phyloP scores from a whole-genome alignment of 176 grass and related monocot species.

The Alloteropsis semialata region DNA sequence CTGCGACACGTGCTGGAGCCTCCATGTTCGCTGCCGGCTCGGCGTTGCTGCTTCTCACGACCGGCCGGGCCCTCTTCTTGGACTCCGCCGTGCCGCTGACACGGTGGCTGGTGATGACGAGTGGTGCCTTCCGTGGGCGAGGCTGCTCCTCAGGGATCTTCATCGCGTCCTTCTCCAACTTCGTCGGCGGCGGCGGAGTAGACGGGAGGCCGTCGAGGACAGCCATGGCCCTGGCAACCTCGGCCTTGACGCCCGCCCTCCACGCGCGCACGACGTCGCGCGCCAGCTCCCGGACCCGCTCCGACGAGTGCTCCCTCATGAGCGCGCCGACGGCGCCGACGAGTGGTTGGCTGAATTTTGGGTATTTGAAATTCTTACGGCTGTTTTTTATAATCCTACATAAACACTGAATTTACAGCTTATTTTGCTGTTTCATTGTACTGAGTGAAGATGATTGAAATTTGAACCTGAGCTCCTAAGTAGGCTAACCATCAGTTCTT shows the following conservation, averaged over 20 bases:
- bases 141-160: not conserved
- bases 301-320: not conserved
- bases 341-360: too few species aligned
- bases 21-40: not conserved
- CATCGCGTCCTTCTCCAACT: not conserved
- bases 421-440: too few species aligned
- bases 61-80: not conserved
- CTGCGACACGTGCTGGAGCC: not conserved
- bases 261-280: not conserved
- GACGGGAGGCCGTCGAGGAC: not conserved
- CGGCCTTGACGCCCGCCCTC: not conserved
- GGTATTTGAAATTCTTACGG: too few species aligned
- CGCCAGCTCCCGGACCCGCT: not conserved
- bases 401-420: too few species aligned
- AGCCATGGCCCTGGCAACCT: not conserved
- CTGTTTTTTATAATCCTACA: too few species aligned
- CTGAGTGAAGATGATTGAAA: too few species aligned
- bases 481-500: too few species aligned
- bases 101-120: not conserved
- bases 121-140: not conserved
- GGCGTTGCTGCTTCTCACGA: not conserved
- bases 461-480: too few species aligned
- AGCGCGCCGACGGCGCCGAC: not conserved
- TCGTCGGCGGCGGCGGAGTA: too few species aligned
- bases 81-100: not conserved